Evolutionary conservation across 345 rosid genomes (phyloP).

Genomic region (Linum usitatissimum): DNA sequence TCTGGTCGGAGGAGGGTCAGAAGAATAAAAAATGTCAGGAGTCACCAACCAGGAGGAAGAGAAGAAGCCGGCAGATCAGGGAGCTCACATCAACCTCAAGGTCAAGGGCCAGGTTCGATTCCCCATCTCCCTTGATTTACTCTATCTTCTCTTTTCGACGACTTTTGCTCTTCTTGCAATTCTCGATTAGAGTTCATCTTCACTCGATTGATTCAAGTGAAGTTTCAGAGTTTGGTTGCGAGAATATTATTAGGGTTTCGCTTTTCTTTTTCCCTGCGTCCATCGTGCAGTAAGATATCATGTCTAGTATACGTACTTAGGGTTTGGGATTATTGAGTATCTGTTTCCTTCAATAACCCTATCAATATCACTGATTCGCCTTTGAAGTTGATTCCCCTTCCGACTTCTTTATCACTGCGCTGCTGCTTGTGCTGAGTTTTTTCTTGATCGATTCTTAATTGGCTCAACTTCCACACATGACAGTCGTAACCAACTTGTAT

Average conservation of each 20-base stretch:
- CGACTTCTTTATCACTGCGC: too few relatives aligned
- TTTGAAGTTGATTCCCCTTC: too few relatives aligned
- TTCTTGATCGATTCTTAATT: too few relatives aligned
- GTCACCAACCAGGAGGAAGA: not conserved
- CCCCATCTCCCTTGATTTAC: not conserved
- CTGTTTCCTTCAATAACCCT: too few relatives aligned
- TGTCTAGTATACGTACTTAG: too few relatives aligned
- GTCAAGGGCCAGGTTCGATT: constrained; percentile 62
- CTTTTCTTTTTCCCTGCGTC: not conserved
- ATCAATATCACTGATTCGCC: too few relatives aligned
- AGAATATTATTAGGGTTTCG: not conserved
- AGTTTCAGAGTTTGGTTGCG: not conserved
- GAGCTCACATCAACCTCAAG: constrained; percentile 5
- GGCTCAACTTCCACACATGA: too few relatives aligned
- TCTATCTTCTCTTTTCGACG: not conserved
- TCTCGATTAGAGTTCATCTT: not conserved
- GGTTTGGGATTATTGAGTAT: too few relatives aligned
- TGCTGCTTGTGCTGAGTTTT: too few relatives aligned
- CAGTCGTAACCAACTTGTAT: too few relatives aligned
- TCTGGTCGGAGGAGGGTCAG: not conserved
- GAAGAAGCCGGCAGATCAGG: constrained; percentile 4
- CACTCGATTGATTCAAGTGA: not conserved
- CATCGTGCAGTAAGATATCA: not conserved
- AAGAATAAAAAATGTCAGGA: not conserved
- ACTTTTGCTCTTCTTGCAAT: not conserved